Percentiles rank a stretch among this genome's conserved stretches.
phyloP scores from a whole-genome alignment of 2,329 filamentous ascomycete species.

The Fusarium pseudocircinatum region DNA sequence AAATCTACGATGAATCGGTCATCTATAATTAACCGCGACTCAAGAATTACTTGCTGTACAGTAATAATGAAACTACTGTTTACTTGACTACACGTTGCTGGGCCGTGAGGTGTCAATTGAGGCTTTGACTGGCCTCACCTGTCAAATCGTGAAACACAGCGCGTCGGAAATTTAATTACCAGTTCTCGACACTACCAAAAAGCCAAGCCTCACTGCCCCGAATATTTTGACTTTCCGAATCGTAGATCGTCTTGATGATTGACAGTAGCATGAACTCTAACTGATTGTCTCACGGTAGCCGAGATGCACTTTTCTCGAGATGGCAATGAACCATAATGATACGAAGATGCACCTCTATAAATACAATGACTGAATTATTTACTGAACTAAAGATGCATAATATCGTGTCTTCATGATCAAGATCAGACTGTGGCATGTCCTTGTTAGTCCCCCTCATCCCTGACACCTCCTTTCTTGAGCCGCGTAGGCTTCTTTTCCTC shows the following conservation, averaged over 20 bases:
- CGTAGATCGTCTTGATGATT: neutral
- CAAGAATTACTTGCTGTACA: neutral
- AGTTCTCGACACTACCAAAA: neutral
- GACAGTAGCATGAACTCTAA: neutral
- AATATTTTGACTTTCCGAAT: neutral
- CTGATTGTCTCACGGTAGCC: neutral
- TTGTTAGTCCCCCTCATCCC: slow-evolving; percentile 6
- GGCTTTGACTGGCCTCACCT: neutral
- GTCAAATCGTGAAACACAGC: neutral
- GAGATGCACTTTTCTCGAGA: neutral
- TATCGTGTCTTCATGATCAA: neutral
- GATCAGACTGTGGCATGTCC: neutral
- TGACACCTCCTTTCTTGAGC: slow-evolving; percentile 33
- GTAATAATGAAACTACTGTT: too few relatives aligned
- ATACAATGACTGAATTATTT: neutral
- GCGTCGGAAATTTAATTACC: slow-evolving; percentile 2
- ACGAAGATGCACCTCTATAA: neutral
- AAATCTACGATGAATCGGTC: neutral
- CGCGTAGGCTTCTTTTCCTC: slow-evolving; percentile 20
- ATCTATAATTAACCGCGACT: neutral
- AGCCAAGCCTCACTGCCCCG: neutral
- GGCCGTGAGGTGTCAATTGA: neutral
- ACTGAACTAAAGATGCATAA: neutral
- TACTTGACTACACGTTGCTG: neutral
- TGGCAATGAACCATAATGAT: neutral